A percentile compares a stretch with the other conserved stretches of the same genome.
phyloP scores from a whole-genome alignment of 2,329 filamentous ascomycete species.

The Septoria petroselini region DNA sequence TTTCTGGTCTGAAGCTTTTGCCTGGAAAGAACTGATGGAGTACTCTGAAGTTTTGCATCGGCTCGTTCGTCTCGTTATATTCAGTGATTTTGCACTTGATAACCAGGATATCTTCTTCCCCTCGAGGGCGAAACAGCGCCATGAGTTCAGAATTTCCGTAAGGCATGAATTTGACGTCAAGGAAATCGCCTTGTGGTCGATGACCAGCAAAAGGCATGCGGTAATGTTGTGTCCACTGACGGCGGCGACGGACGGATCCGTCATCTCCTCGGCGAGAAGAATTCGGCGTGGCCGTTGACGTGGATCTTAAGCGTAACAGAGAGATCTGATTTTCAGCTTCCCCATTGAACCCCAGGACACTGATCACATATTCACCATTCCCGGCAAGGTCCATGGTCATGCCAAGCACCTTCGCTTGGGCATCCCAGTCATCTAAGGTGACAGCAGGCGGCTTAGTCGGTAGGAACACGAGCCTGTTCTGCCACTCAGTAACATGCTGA shows the following conservation, averaged over 20 bases:
- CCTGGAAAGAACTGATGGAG: slow-evolving; percentile 48
- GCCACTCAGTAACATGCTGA: slow-evolving; percentile 45
- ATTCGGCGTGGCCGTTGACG: not conserved
- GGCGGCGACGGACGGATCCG: not conserved
- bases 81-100: not conserved
- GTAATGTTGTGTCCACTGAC: not conserved
- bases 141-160: not conserved
- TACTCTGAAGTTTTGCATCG: slow-evolving; percentile 29
- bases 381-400: slow-evolving; percentile 12
- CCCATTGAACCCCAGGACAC: slow-evolving; percentile 1
- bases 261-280: not conserved
- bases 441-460: slow-evolving; percentile 17
- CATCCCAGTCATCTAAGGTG: slow-evolving; percentile 2
- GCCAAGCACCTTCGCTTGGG: slow-evolving; percentile 6
- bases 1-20: slow-evolving; percentile 48
- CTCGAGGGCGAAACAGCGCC: slow-evolving; percentile 2
- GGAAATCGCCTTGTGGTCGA: slow-evolving; percentile 1
- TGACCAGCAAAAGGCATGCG: not conserved
- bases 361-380: slow-evolving; percentile 1
- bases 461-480: slow-evolving; percentile 36
- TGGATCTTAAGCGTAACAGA: slow-evolving; percentile 2
- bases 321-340: not conserved
- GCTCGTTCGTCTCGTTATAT: no score
- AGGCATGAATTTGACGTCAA: slow-evolving; percentile 17
- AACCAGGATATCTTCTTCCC: not conserved